Evolutionary conservation across 1,139 yeast species (phyloP).

Genomic region (Yamadazyma oceani): DNA sequence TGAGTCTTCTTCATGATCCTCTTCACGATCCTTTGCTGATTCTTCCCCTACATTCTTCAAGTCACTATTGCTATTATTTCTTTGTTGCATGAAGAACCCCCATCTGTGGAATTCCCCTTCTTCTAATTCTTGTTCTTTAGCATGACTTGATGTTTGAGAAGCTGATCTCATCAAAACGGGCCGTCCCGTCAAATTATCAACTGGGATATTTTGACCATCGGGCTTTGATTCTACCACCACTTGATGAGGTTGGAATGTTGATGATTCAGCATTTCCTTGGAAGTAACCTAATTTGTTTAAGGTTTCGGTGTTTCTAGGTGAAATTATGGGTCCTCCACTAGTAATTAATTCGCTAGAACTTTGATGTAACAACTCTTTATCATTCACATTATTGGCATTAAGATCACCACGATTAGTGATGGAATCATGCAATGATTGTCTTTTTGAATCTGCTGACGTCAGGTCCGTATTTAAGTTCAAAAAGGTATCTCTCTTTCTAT

Average conservation of each 20-base stretch:
- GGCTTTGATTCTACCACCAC: constrained; percentile 63
- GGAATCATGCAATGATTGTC: no score
- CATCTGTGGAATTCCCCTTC: constrained; percentile 90
- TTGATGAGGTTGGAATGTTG: constrained; percentile 59
- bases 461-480: no score
- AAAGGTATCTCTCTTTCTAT: no score
- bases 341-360: constrained; percentile 52
- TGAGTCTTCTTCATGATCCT: constrained; percentile 3
- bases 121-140: constrained; percentile 79
- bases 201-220: constrained; percentile 54
- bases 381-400: constrained; percentile 18
- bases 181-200: constrained; percentile 69
- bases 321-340: constrained; percentile 57
- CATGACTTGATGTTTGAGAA: constrained; percentile 65
- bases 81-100: constrained; percentile 73
- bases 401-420: no score
- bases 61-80: constrained; percentile 23
- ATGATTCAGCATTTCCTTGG: constrained; percentile 21
- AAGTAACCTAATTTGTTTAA: constrained; percentile 26
- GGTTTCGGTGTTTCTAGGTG: constrained; percentile 36
- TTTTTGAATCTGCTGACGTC: no score
- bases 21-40: no score
- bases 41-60: constrained; percentile 4
- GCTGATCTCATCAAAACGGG: constrained; percentile 65
- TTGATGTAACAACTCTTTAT: constrained; percentile 39